Evolutionary conservation across 306 rosid genomes (phyloP).

Genomic region (Trifolium fragiferum): DNA sequence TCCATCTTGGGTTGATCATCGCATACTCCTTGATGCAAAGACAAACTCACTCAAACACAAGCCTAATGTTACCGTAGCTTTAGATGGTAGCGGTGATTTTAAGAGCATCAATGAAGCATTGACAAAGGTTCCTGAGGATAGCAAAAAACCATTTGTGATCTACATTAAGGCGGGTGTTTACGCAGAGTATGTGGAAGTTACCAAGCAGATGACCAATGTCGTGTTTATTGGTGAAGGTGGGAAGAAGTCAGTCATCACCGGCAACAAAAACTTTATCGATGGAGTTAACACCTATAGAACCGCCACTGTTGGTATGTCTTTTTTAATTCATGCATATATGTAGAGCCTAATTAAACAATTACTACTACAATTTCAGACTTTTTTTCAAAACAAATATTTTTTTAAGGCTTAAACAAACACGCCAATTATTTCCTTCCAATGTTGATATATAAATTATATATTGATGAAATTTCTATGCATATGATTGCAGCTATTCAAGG

Average conservation of each 20-base stretch:
- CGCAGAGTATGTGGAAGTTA: constrained; percentile 48
- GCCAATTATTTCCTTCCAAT: background rate
- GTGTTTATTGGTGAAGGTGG: constrained; percentile 67
- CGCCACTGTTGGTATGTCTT: constrained; percentile 58
- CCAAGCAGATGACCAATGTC: constrained; percentile 44
- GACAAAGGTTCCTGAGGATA: constrained; percentile 39
- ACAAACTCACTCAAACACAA: background rate
- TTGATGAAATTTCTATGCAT: background rate
- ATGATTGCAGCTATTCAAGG: constrained; percentile 54
- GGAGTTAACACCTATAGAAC: constrained; percentile 59
- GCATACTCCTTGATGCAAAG: background rate
- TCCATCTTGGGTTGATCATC: constrained; percentile 37
- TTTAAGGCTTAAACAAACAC: no score
- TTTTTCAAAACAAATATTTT: no score
- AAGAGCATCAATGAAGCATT: constrained; percentile 59
- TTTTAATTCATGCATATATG: background rate
- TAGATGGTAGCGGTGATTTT: constrained; percentile 63
- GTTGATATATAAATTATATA: background rate
- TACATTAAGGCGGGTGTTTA: constrained; percentile 69
- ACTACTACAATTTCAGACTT: no score
- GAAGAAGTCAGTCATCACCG: constrained; percentile 41
- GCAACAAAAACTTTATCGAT: constrained; percentile 57
- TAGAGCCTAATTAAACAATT: background rate
- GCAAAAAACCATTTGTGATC: constrained; percentile 48
- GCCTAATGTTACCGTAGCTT: constrained; percentile 59